Evolutionary conservation across 768 basidiomycete species (phyloP).

Genomic region (Boletus insuetus): DNA sequence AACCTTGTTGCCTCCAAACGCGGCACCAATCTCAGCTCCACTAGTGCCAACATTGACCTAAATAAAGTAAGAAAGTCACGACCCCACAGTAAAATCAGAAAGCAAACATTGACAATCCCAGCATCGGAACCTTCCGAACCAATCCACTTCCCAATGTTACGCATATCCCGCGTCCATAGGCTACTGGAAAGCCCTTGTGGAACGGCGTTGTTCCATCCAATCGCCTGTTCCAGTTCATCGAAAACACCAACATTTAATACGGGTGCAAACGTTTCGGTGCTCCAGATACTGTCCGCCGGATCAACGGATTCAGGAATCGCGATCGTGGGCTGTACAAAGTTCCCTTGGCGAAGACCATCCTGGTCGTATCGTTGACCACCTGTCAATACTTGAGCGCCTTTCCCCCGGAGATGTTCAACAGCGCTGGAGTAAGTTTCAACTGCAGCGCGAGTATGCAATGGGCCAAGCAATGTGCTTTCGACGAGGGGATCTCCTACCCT

Average conservation of each 20-base stretch:
- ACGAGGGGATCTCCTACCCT: slow-evolving; percentile 85
- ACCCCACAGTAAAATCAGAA: background rate
- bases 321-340: slow-evolving; percentile 89
- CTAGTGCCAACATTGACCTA: slow-evolving; percentile 67
- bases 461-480: slow-evolving; percentile 73
- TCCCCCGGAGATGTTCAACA: slow-evolving; percentile 55
- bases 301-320: slow-evolving; percentile 62
- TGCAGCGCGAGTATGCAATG: slow-evolving; percentile 72
- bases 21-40: slow-evolving; percentile 77
- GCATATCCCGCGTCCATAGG: slow-evolving; percentile 84
- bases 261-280: slow-evolving; percentile 84
- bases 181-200: slow-evolving; percentile 90
- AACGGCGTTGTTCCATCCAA: slow-evolving; percentile 87
- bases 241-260: slow-evolving; percentile 84
- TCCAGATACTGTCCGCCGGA: slow-evolving; percentile 61
- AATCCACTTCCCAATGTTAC: slow-evolving; percentile 88
- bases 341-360: slow-evolving; percentile 58
- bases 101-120: slow-evolving; percentile 86
- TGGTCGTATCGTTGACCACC: slow-evolving; percentile 62
- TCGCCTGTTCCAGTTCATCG: slow-evolving; percentile 82
- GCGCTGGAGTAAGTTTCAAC: slow-evolving; percentile 64
- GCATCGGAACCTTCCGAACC: slow-evolving; percentile 86
- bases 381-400: slow-evolving; percentile 72
- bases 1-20: slow-evolving; percentile 94
- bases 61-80: slow-evolving; percentile 4